Evolutionary conservation across 2,329 filamentous ascomycete species (phyloP), one percentile per base, ranked within the genome.

Genomic region (Microcyclosporella mali): DNA sequence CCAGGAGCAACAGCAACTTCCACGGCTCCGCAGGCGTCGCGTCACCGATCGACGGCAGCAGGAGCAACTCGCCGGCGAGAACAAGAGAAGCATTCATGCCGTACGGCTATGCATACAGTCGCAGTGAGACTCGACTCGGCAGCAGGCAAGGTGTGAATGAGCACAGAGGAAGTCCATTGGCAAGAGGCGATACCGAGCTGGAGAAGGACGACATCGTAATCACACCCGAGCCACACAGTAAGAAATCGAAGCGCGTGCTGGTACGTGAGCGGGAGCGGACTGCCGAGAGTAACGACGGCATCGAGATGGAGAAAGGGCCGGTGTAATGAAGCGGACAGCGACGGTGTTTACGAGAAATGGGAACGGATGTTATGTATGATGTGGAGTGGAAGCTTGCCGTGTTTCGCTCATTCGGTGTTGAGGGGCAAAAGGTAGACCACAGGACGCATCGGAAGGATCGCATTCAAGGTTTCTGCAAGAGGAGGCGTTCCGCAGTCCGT

Each of bases 71-170:
- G 8, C 60, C 59, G 2, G 50, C 49, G 12, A 39, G 58, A 11
- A 59, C 59, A 4, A 49, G 59, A 18, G 56, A 58, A 4, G 57
- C 56, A 3, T 61, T 59, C 49, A 62, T 62, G 60, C 60, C 60
- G 18, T 61, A 61, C 29, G 60, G 60, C 9, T 62, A 62, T 40
- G 55, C 51, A 6, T 61, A 61, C 36, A 43, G 55, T 28, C 48
- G 56, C 15, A 57, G 56, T 31, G 57, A 60, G 31, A 56, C 53
- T 25, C 33, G 47, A 17, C 21, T 43, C 14, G 43, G 36, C 7
- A 32, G 37, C 2, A 41, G 33, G 28, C 30, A 37, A 19, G 40
- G 17, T 14, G 35, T 51, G 14, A 36, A 45, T 30, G 43, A 31
- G 11, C 49, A 36, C 7, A 16, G 42, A 4, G 30, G 27, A 18